phyloP scores from a whole-genome alignment of 1,139 yeast species.

The Meyerozyma carpophila region DNA sequence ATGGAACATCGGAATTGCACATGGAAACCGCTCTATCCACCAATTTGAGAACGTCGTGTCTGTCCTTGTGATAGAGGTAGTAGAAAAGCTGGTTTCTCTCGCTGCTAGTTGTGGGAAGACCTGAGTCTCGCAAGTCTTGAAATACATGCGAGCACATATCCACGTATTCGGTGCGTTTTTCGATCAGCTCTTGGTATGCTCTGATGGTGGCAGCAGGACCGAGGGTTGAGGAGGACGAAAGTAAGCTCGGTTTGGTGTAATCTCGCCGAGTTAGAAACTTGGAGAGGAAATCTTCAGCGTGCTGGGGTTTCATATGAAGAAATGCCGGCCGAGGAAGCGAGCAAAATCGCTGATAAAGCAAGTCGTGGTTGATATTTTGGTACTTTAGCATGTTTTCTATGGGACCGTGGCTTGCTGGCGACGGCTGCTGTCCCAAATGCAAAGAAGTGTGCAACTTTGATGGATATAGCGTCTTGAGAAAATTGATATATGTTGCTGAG shows the following conservation, averaged over 20 bases:
- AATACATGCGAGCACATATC: slow-evolving; percentile 19
- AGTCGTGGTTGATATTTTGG: slow-evolving; percentile 18
- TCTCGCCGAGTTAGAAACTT: slow-evolving; percentile 18
- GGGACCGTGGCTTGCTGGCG: slow-evolving; percentile 3
- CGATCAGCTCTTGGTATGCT: slow-evolving; percentile 12
- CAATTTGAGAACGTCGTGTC: slow-evolving; percentile 13
- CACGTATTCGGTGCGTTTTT: slow-evolving; percentile 15
- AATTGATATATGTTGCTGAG: slow-evolving; percentile 15
- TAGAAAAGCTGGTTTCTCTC: slow-evolving; percentile 29
- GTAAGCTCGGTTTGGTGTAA: slow-evolving; percentile 17
- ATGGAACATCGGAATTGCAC: slow-evolving; percentile 1
- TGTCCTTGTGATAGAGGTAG: slow-evolving; percentile 28
- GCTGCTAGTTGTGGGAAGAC: slow-evolving; percentile 21
- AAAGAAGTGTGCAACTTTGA: slow-evolving; percentile 7
- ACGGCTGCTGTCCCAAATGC: slow-evolving; percentile 5
- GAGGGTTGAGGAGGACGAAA: slow-evolving; percentile 12
- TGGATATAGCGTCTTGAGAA: slow-evolving; percentile 35
- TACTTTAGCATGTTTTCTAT: slow-evolving; percentile 11
- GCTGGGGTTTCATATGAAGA: slow-evolving; percentile 24
- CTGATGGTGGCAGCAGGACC: not conserved
- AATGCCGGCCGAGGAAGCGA: slow-evolving; percentile 33
- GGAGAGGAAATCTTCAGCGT: slow-evolving; percentile 33
- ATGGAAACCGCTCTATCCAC: slow-evolving; percentile 5
- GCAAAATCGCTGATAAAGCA: slow-evolving; percentile 27
- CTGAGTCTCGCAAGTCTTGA: slow-evolving; percentile 20